Evolutionary conservation across 306 rosid species (phyloP).

Genomic region (Coriaria nepalensis): DNA sequence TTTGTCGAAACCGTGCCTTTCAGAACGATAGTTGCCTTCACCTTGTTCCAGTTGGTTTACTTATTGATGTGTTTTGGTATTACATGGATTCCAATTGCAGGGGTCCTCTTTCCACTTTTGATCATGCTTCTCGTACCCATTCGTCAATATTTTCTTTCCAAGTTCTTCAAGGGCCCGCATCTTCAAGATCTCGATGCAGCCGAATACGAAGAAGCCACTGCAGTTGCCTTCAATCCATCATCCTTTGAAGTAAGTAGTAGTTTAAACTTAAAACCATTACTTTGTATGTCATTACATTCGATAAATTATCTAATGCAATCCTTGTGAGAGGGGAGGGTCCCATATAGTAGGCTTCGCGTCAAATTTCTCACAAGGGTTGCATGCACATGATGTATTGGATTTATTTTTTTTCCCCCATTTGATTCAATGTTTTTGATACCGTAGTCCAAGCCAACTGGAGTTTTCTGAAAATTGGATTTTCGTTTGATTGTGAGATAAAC

Average conservation of each 20-base stretch:
- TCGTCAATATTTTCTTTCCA: conserved; percentile 72
- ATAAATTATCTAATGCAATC: no score
- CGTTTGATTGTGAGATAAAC: no score
- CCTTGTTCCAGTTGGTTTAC: conserved; percentile 78
- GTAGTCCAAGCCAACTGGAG: neutral
- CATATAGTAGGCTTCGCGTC: no score
- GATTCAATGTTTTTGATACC: neutral
- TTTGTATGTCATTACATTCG: no score
- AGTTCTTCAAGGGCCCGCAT: conserved; percentile 70
- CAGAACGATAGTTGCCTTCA: conserved; percentile 62
- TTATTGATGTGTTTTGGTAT: conserved; percentile 80
- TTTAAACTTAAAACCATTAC: no score
- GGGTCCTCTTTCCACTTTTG: conserved; percentile 81
- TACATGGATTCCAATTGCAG: conserved; percentile 95
- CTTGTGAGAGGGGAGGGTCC: no score
- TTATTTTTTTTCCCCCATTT: neutral
- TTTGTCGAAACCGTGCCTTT: conserved; percentile 82
- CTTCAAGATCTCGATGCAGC: conserved; percentile 93
- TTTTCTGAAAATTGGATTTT: no score
- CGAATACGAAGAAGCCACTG: conserved; percentile 76
- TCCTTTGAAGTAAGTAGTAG: conserved; percentile 52
- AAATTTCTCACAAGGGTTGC: no score
- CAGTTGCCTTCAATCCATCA: conserved; percentile 64
- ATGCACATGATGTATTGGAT: no score
- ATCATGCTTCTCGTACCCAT: conserved; percentile 99